phyloP scores from a whole-genome alignment of 2,329 filamentous ascomycete species.

The Venturia oleaginea region DNA sequence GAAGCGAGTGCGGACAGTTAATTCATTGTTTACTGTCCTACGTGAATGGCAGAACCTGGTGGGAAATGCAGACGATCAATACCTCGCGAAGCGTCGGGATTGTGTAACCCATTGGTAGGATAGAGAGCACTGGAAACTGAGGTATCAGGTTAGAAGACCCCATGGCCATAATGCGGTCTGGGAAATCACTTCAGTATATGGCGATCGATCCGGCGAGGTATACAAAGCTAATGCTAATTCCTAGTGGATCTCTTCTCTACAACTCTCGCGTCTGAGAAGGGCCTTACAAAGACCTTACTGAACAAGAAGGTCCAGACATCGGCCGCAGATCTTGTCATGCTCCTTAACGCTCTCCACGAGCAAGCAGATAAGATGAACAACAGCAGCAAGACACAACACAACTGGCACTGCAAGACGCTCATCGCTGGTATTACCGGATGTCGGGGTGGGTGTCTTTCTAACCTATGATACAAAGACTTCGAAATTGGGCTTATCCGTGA shows the following conservation, averaged over 20 bases:
- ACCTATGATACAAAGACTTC: neutral
- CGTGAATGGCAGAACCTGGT: neutral
- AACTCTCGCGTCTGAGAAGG: neutral
- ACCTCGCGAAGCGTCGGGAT: neutral
- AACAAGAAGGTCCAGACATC: neutral
- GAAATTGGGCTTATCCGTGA: neutral
- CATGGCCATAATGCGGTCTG: neutral
- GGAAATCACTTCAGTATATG: neutral
- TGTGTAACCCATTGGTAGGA: neutral
- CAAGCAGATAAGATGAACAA: neutral
- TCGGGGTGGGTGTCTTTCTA: neutral
- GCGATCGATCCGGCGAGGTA: neutral
- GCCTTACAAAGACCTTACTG: neutral
- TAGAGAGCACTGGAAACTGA: neutral
- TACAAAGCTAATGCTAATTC: neutral
- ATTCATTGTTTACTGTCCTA: neutral
- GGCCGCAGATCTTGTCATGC: neutral
- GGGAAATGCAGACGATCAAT: neutral
- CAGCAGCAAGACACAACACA: neutral
- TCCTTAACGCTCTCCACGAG: neutral
- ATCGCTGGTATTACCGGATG: neutral
- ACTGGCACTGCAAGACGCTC: neutral
- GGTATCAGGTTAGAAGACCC: neutral
- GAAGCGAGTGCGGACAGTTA: neutral
- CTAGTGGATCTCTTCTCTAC: neutral